These are phyloP conservation scores for Penicillium parvum DNA, from an alignment of 495 filamentous ascomycete genomes.

Conservation along the genomic window DNA sequence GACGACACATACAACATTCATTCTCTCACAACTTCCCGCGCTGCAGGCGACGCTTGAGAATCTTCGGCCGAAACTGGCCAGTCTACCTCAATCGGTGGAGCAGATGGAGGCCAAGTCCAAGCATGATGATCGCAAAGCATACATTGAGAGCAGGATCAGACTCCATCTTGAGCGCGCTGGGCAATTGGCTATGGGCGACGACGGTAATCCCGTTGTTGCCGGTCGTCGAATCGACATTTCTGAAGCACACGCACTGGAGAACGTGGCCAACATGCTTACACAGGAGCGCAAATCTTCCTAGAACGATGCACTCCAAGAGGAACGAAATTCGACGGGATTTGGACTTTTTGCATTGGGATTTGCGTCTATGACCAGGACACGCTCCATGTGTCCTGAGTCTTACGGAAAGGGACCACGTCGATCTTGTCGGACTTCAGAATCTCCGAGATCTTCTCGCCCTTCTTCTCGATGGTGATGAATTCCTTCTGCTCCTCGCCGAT, in stretches of 20 bases:
- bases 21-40: constrained; percentile 73
- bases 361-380: constrained; percentile 38
- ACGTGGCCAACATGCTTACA: constrained; percentile 42
- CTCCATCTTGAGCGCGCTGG: constrained; percentile 45
- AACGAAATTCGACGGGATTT: constrained; percentile 4
- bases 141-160: constrained; percentile 65
- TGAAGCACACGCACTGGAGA: constrained; percentile 45
- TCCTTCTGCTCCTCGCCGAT: constrained; percentile 44
- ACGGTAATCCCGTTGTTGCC: constrained; percentile 34
- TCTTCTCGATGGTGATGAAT: constrained; percentile 59
- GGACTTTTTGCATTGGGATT: constrained; percentile 7
- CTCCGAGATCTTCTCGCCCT: constrained; percentile 52
- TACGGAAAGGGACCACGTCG: constrained; percentile 68
- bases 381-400: constrained; percentile 63
- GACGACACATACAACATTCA: constrained; percentile 74
- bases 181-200: constrained; percentile 35
- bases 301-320: background rate
- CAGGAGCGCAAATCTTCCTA: constrained; percentile 23
- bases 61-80: constrained; percentile 57
- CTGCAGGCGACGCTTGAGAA: constrained; percentile 61
- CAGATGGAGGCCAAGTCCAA: constrained; percentile 34
- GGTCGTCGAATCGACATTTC: constrained; percentile 40
- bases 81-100: constrained; percentile 39
- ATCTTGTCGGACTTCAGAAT: constrained; percentile 47
- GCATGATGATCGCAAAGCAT: constrained; percentile 59